Conservation (phyloP, 2,329 filamentous ascomycete species). For the Hysterium pulicare region DNA sequence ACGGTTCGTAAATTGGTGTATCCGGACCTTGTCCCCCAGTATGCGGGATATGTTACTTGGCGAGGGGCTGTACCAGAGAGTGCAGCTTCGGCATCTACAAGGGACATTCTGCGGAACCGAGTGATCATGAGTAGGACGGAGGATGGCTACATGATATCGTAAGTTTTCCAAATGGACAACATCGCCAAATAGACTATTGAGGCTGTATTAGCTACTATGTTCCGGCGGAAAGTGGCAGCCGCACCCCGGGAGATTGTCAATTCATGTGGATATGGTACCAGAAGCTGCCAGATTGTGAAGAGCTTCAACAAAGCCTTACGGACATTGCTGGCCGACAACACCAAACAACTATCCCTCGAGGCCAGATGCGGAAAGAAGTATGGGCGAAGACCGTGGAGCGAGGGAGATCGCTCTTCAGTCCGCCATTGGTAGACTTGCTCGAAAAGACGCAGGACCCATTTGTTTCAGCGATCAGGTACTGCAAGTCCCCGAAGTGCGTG, state of each 20-base stretch:
- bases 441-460: conserved; percentile 42
- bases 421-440: conserved; percentile 44
- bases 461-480: conserved; percentile 46
- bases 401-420: conserved; percentile 33
- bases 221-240: conserved; percentile 41
- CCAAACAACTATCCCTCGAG: conserved; percentile 43
- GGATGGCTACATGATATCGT: too few species aligned
- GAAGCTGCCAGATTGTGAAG: conserved; percentile 34
- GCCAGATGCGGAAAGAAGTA: conserved; percentile 35
- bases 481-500: conserved; percentile 34
- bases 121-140: background rate
- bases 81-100: background rate
- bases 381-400: conserved; percentile 38
- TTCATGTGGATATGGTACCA: conserved; percentile 51
- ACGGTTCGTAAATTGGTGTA: conserved; percentile 10
- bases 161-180: too few species aligned
- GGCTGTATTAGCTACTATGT: too few species aligned
- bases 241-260: conserved; percentile 39
- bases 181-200: too few species aligned
- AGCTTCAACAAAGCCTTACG: conserved; percentile 44
- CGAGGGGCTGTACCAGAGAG: conserved; percentile 8
- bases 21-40: conserved; percentile 10
- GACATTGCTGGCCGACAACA: conserved; percentile 40
- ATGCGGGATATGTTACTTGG: conserved; percentile 21
- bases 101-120: background rate